A percentile compares a stretch with the other conserved stretches of the same genome.
phyloP scores from a whole-genome alignment of 441 rosid genomes.

The Pelargonium cotyledonis region DNA sequence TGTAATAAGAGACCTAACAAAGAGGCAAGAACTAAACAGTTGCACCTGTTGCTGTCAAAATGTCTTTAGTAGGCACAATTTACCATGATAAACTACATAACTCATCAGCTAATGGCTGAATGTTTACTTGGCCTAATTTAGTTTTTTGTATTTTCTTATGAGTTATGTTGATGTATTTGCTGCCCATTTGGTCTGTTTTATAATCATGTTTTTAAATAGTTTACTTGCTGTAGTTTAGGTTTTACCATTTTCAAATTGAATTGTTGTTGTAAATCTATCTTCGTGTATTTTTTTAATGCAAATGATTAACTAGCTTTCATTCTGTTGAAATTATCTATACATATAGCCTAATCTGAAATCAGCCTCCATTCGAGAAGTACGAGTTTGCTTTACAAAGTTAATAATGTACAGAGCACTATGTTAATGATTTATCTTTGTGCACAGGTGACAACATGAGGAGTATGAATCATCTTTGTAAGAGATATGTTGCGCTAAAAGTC shows the following conservation, averaged over 20 bases:
- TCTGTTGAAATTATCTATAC: neutral
- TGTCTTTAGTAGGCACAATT: neutral
- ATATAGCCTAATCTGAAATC: neutral
- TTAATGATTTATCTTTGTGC: neutral
- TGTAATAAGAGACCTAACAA: too few relatives aligned
- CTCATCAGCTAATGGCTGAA: neutral
- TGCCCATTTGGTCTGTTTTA: too few relatives aligned
- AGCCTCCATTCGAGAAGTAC: too few relatives aligned
- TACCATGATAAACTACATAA: neutral
- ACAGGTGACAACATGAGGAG: conserved; percentile 23
- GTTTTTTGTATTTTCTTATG: too few relatives aligned
- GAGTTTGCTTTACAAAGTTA: too few relatives aligned
- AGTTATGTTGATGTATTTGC: too few relatives aligned
- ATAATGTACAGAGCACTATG: too few relatives aligned
- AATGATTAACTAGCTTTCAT: neutral
- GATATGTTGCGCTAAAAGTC: conserved; percentile 69
- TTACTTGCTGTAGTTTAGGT: neutral
- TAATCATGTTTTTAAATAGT: too few relatives aligned
- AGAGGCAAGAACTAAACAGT: too few relatives aligned
- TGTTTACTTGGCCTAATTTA: neutral
- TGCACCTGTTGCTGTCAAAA: neutral
- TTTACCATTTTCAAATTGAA: neutral
- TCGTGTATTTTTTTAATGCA: neutral
- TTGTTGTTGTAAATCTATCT: too few relatives aligned
- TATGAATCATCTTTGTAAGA: conserved; percentile 34